Base-by-base conservation (phyloP, 345 rosid genomes). In the Cochlearia excelsa region DNA sequence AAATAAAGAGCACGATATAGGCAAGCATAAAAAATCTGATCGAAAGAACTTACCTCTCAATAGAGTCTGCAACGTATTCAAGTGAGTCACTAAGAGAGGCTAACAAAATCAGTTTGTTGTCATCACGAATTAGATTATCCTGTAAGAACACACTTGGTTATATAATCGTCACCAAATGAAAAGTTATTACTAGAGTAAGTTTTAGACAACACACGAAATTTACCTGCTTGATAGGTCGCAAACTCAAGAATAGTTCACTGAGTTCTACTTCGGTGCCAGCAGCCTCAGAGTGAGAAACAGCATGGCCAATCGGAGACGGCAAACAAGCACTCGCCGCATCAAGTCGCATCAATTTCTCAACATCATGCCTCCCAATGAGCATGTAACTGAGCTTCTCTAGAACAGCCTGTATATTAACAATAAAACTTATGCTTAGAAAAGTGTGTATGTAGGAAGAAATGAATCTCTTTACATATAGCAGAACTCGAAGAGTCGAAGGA, bases 81-180 rank as follows among this genome's bases (percentile, higher is more conserved):
- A 87, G 82, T 10, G 99, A 94, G 84, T 94, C 96, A 74, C 97
- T 84, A 46, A 93, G 85, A 45, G 97, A 94, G 55, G 99, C 97
- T 55, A 94, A 74, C 85, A 93, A 80, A 72, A 93, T 78, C 63
- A 93, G 82, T 74, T 89, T 93, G 82, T 80, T 84, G 71, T 87
- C 95, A 74, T 94, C 97, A 64, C 82, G 96, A 59, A 94, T 94
- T 62, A 90, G 79, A 82, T 85, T 85, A 51, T 94, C 99, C 99
- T 90, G 95, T 66, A 71, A 38, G 73, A 34, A 45, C 30, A 30
- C 40, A 54, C 8, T 6, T 26, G 27, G 35, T 60, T 47, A 7
- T 7, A 33, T 10, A 55, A 31, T 59, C 28, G 65, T 54, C 52
- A 42, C 62, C 39, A 2, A 52, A 46, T 45, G 9, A 28, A 5